A percentile compares a stretch with the other conserved stretches of the same genome.
These are phyloP conservation scores for Vitis riparia DNA, from an alignment of 164 flowering plant species.

Conservation along the genomic window DNA sequence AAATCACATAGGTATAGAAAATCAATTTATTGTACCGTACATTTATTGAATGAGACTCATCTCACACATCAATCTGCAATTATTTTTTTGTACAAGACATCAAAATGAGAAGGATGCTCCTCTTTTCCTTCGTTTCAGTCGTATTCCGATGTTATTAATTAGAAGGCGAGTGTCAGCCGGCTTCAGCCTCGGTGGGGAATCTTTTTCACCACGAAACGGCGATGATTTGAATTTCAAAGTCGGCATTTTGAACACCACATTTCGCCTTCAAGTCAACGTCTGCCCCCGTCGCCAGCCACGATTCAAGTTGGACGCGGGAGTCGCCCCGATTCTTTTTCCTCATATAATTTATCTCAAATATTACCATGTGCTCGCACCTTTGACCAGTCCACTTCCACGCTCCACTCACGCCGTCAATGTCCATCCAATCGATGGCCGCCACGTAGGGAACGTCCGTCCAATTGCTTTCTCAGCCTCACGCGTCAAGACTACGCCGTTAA, in stretches of 20 bases:
- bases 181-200: conserved; percentile 8
- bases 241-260: conserved; percentile 11
- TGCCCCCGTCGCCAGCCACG: background rate
- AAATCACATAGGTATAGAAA: too few species aligned
- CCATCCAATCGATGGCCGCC: background rate
- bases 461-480: background rate
- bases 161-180: background rate
- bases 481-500: background rate
- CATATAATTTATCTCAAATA: too few species aligned
- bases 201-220: background rate
- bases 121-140: too few species aligned
- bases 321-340: too few species aligned
- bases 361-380: too few species aligned
- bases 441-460: background rate
- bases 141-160: background rate
- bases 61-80: too few species aligned
- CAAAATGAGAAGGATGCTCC: too few species aligned
- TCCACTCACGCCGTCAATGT: background rate
- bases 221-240: conserved; percentile 18
- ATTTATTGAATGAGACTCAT: too few species aligned
- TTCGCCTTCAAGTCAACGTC: conserved; percentile 1
- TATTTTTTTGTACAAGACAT: too few species aligned
- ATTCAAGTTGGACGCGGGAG: too few species aligned
- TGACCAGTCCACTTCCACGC: conserved; percentile 2
- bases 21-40: too few species aligned